Conservation (phyloP, 2,329 filamentous ascomycete species). For the Pestalotiopsis sp. region DNA sequence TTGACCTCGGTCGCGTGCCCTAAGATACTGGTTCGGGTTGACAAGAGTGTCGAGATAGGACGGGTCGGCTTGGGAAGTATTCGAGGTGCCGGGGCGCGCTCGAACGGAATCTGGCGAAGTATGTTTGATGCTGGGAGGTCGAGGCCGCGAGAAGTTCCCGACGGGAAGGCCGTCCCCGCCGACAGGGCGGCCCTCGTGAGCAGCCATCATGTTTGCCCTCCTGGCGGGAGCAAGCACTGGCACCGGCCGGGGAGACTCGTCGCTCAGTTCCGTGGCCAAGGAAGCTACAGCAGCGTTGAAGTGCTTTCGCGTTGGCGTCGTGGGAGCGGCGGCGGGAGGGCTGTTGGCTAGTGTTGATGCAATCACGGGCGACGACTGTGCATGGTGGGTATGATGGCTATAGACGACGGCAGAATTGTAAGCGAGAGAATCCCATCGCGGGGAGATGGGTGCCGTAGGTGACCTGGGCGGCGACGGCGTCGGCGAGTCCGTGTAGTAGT, state of each 20-base stretch:
- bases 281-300: conserved; percentile 25
- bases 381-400: conserved; percentile 26
- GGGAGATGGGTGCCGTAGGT: conserved; percentile 38
- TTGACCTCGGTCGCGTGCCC: conserved; percentile 48
- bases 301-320: conserved; percentile 17
- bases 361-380: not conserved
- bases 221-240: conserved; percentile 23
- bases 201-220: conserved; percentile 20
- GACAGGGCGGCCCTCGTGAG: conserved; percentile 32
- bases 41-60: conserved; percentile 23
- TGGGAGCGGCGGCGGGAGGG: conserved; percentile 16
- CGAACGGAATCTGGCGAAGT: conserved; percentile 37
- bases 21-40: conserved; percentile 31
- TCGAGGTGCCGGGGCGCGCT: conserved; percentile 28
- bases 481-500: conserved; percentile 24
- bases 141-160: conserved; percentile 63
- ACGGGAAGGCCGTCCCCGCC: conserved; percentile 39
- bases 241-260: conserved; percentile 23
- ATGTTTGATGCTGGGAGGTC: conserved; percentile 56
- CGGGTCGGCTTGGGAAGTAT: conserved; percentile 23
- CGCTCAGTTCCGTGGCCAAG: conserved; percentile 25
- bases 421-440: conserved; percentile 50
- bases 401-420: conserved; percentile 26
- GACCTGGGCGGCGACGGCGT: conserved; percentile 35
- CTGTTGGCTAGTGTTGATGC: conserved; percentile 15